These are phyloP conservation scores for Aspergillus japonicus DNA, from an alignment of 2,329 filamentous ascomycete species.

Conservation along the genomic window DNA sequence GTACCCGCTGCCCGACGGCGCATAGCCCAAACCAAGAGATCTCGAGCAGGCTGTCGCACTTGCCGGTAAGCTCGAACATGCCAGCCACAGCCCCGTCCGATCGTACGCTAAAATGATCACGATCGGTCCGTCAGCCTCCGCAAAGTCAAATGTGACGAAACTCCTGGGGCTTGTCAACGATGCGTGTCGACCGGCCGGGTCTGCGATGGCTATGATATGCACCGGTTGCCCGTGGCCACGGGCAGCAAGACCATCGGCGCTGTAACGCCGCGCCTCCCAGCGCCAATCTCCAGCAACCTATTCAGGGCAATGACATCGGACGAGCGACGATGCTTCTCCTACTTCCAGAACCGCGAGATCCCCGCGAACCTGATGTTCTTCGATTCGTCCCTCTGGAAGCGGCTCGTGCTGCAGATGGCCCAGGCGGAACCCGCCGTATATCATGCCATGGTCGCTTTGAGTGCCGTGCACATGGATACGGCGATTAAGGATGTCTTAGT, in stretches of 20 bases:
- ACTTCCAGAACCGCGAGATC: constrained; percentile 15
- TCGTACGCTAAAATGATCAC: too few species aligned
- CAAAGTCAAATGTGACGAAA: too few species aligned
- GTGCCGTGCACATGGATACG: constrained; percentile 6
- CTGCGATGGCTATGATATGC: constrained; percentile 28
- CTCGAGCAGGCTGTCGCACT: too few species aligned
- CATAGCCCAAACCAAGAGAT: too few species aligned
- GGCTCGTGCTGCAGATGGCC: background rate
- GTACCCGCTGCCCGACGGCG: too few species aligned
- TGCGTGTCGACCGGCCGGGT: too few species aligned
- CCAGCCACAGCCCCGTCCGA: too few species aligned
- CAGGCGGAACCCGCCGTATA: constrained; percentile 9
- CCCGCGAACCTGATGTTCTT: constrained; percentile 16
- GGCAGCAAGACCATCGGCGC: background rate
- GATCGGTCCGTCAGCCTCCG: too few species aligned
- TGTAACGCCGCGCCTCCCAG: background rate
- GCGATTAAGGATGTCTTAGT: background rate
- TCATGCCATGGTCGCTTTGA: constrained; percentile 9
- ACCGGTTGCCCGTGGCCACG: constrained; percentile 7
- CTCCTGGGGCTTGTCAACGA: too few species aligned
- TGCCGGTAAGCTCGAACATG: too few species aligned
- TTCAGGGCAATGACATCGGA: constrained; percentile 13
- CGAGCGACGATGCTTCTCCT: constrained; percentile 22
- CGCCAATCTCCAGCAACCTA: background rate
- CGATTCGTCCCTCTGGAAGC: constrained; percentile 11